Conservation (phyloP, 768 basidiomycete genomes). For the Mycena rosella region DNA sequence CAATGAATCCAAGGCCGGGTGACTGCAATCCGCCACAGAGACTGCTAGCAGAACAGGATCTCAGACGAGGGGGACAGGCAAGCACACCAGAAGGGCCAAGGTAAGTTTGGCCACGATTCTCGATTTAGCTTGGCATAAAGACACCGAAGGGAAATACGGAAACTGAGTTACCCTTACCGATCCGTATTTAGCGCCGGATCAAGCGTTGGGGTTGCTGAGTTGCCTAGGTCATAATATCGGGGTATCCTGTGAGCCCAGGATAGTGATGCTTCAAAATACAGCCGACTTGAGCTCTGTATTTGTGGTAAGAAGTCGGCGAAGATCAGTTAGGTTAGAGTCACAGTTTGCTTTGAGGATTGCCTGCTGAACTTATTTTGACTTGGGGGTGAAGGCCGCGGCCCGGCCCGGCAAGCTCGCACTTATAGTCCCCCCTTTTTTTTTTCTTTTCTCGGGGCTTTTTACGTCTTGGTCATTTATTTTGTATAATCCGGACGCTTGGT, state of each 20-base stretch:
- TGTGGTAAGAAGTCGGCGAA: constrained; percentile 12
- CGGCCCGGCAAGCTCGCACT: too few species aligned
- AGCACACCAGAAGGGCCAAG: constrained; percentile 13
- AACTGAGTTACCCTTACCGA: neutral
- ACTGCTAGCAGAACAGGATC: constrained; percentile 10
- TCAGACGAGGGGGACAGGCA: constrained; percentile 7
- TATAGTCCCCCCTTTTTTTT: too few species aligned
- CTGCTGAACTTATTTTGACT: constrained; percentile 11
- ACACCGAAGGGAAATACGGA: constrained; percentile 11
- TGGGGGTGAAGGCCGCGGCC: too few species aligned
- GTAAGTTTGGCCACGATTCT: constrained; percentile 11
- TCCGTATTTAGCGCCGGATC: constrained; percentile 1
- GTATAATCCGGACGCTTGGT: too few species aligned
- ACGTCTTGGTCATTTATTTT: too few species aligned
- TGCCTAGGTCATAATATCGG: constrained; percentile 12
- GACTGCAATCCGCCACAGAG: constrained; percentile 6
- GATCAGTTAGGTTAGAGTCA: neutral
- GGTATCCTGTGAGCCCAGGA: neutral
- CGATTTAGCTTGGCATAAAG: constrained; percentile 14
- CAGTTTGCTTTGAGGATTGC: constrained; percentile 13
- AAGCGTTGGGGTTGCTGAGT: constrained; percentile 11
- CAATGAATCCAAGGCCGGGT: constrained; percentile 8
- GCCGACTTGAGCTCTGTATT: constrained; percentile 11
- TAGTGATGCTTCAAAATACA: constrained; percentile 10
- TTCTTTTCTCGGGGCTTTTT: too few species aligned